phyloP scores from a whole-genome alignment of 108 stramenopile genomes.

The Schizochytrium sp. region DNA sequence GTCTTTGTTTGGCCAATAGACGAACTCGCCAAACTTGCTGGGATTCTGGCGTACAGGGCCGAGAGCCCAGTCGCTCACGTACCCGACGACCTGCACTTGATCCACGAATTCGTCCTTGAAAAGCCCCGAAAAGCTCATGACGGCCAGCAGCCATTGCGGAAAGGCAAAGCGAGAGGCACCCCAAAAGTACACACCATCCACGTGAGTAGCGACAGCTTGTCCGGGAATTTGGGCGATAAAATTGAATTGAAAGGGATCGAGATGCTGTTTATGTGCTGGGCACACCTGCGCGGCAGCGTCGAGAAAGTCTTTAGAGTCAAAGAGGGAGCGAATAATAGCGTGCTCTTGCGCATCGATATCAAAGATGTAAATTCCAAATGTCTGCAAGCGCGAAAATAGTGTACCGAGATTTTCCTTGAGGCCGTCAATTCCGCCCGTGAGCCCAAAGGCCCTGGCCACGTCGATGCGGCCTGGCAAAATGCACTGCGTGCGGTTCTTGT shows the following conservation, averaged over 20 bases:
- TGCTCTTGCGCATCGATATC: neutral
- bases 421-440: conserved; percentile 23
- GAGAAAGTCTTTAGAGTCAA: neutral
- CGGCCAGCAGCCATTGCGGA: conserved; percentile 34
- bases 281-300: conserved; percentile 16
- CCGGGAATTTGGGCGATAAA: conserved; percentile 29
- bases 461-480: conserved; percentile 28
- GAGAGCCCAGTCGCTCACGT: conserved; percentile 19
- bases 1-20: conserved; percentile 2
- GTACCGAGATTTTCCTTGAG: neutral
- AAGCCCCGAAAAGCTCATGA: conserved; percentile 25
- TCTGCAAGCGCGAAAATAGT: neutral
- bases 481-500: conserved; percentile 9
- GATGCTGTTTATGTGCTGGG: neutral
- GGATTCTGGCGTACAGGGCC: neutral
- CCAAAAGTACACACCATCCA: conserved; percentile 25
- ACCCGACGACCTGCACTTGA: conserved; percentile 31
- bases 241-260: conserved; percentile 37
- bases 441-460: conserved; percentile 1
- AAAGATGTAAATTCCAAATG: conserved; percentile 23
- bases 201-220: conserved; percentile 28
- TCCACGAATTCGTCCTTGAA: conserved; percentile 24
- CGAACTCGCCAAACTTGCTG: conserved; percentile 20
- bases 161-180: conserved; percentile 16
- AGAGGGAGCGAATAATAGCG: neutral